Conservation (phyloP, 345 rosid genomes). For the Euphorbia tirucalli region DNA sequence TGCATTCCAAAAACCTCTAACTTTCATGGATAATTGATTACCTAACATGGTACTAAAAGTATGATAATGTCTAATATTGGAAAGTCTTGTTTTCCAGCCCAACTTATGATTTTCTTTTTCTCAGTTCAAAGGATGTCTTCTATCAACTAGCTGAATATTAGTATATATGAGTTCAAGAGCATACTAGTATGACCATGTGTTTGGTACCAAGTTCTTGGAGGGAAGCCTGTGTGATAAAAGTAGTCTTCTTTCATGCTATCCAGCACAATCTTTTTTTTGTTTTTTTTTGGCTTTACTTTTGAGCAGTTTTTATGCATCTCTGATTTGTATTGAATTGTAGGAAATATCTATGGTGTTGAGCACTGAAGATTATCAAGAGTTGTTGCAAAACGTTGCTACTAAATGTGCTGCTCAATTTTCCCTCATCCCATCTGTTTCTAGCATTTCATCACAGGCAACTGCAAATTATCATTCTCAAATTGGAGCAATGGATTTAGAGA, state of each 20-base stretch:
- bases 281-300: not conserved
- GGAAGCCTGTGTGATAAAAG: conserved; percentile 2
- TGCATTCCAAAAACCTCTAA: not conserved
- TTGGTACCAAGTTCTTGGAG: not conserved
- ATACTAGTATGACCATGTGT: not conserved
- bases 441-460: conserved; percentile 33
- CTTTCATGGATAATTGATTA: not conserved
- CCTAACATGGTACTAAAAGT: not conserved
- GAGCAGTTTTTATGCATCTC: not conserved
- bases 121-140: not conserved
- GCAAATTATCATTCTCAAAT: conserved; percentile 31
- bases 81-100: not conserved
- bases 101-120: not conserved
- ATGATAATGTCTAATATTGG: not conserved
- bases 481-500: conserved; percentile 33
- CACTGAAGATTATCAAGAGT: conserved; percentile 64
- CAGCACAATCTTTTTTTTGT: not conserved
- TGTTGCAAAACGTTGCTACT: conserved; percentile 66
- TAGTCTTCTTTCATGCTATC: conserved; percentile 7
- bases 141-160: not conserved
- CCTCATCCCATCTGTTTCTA: conserved; percentile 57
- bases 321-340: conserved; percentile 34
- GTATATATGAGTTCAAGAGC: not conserved
- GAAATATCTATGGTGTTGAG: conserved; percentile 75
- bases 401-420: conserved; percentile 64